Percentiles rank a stretch among this genome's conserved stretches.
phyloP scores from a whole-genome alignment of 2,329 filamentous ascomycete species.

The Fusarium subglutinans region DNA sequence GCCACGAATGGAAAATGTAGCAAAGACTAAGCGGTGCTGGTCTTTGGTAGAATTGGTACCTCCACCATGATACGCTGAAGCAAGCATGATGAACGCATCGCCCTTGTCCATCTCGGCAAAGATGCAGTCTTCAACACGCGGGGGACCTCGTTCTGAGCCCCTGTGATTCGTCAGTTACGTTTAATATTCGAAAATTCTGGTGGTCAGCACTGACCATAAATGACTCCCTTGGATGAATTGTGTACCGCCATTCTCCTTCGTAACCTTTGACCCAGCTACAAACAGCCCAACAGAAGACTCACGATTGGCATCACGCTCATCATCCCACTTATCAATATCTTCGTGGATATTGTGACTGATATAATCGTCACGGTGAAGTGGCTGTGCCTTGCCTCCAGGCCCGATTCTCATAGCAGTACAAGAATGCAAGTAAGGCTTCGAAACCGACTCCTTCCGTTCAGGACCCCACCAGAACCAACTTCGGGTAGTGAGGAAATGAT shows the following conservation, averaged over 20 bases:
- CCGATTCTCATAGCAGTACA: constrained; percentile 25
- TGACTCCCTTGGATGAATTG: constrained; percentile 28
- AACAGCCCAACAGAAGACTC: constrained; percentile 3
- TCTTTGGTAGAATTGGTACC: constrained; percentile 19
- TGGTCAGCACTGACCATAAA: neutral
- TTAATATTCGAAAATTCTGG: rapidly evolving
- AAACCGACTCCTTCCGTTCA: constrained; percentile 21
- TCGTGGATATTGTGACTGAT: constrained; percentile 19
- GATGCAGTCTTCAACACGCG: constrained; percentile 6
- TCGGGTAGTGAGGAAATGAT: constrained; percentile 29
- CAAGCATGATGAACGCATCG: constrained; percentile 30
- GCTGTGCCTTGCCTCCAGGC: constrained; percentile 23
- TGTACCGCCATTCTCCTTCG: constrained; percentile 17
- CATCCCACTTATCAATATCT: neutral
- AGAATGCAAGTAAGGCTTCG: constrained; percentile 27
- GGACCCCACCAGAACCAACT: constrained; percentile 31
- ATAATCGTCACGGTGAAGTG: constrained; percentile 31
- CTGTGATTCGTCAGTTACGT: neutral
- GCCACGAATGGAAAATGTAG: constrained; percentile 5
- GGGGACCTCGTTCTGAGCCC: constrained; percentile 11
- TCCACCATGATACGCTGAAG: constrained; percentile 21
- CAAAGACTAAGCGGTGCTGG: constrained; percentile 15
- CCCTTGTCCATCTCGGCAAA: constrained; percentile 28
- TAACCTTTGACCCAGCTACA: constrained; percentile 7
- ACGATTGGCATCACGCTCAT: neutral